Percentiles rank a stretch among this genome's conserved stretches.
phyloP scores from a whole-genome alignment of 2,329 filamentous ascomycete species.

The Biscogniauxia marginata region DNA sequence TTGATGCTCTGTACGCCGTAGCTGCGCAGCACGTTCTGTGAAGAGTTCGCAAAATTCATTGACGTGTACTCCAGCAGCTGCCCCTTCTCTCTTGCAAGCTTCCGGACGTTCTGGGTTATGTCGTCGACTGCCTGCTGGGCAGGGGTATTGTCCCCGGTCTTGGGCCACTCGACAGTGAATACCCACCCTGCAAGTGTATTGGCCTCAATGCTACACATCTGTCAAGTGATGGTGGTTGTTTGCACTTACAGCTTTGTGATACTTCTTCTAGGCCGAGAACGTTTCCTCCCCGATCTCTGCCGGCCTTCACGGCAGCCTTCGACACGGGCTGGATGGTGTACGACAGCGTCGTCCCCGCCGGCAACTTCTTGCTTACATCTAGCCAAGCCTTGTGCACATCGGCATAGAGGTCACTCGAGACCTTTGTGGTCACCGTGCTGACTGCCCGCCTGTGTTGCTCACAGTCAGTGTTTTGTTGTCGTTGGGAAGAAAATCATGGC shows the following conservation, averaged over 20 bases:
- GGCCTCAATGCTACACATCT: neutral
- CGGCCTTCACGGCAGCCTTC: neutral
- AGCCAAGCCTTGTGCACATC: neutral
- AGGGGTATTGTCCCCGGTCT: slow-evolving; percentile 1
- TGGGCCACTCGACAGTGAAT: slow-evolving; percentile 6
- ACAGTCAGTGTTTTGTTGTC: neutral
- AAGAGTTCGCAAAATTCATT: slow-evolving; percentile 5
- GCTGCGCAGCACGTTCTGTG: slow-evolving; percentile 3
- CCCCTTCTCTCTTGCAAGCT: neutral
- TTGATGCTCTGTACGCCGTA: slow-evolving; percentile 8
- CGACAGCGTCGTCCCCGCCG: neutral
- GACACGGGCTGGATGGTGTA: neutral
- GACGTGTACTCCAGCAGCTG: neutral
- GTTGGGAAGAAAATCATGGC: neutral
- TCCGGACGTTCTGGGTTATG: neutral
- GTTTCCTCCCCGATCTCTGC: neutral
- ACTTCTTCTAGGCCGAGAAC: neutral
- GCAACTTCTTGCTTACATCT: neutral
- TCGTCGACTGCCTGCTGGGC: neutral
- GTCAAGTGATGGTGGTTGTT: neutral
- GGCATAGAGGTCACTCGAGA: neutral
- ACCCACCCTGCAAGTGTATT: slow-evolving; percentile 1
- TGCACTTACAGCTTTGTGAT: neutral
- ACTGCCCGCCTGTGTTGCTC: neutral
- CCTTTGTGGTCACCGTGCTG: neutral